Conservation (phyloP, 176 grass and related monocot genomes). For the Triticum dicoccoides region DNA sequence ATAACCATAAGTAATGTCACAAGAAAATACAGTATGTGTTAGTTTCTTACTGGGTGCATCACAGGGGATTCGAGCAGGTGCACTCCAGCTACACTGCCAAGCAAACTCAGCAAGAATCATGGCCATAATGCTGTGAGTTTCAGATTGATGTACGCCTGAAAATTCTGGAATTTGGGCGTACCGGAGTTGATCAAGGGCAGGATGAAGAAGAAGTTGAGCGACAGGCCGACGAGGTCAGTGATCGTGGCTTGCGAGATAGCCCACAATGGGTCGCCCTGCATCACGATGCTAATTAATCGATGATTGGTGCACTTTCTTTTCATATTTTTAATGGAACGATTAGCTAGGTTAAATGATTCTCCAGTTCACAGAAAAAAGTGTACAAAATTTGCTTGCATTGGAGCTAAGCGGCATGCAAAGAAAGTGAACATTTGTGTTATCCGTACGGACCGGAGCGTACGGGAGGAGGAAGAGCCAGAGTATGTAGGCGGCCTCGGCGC, state of each 20-base stretch:
- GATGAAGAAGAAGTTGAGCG: constrained; percentile 93
- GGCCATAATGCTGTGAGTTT: neutral
- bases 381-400: neutral
- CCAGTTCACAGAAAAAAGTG: neutral
- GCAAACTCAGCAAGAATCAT: constrained; percentile 35
- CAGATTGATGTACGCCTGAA: neutral
- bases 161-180: constrained; percentile 21
- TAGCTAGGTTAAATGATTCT: neutral
- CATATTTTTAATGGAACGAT: neutral
- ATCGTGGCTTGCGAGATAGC: constrained; percentile 65
- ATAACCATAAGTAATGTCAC: neutral
- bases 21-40: neutral
- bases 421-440: neutral
- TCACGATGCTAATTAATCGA: neutral
- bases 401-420: neutral
- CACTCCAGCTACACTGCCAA: constrained; percentile 73
- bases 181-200: constrained; percentile 72
- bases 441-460: constrained; percentile 62
- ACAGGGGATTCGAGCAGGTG: constrained; percentile 70
- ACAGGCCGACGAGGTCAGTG: constrained; percentile 68
- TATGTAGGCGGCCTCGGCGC: constrained; percentile 75
- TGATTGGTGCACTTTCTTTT: neutral
- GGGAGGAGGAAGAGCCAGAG: constrained; percentile 90
- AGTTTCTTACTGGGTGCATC: constrained; percentile 74
- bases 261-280: constrained; percentile 84